These are phyloP conservation scores for Colletotrichum salicis DNA, from an alignment of 2,329 filamentous ascomycete genomes.

Conservation along the genomic window DNA sequence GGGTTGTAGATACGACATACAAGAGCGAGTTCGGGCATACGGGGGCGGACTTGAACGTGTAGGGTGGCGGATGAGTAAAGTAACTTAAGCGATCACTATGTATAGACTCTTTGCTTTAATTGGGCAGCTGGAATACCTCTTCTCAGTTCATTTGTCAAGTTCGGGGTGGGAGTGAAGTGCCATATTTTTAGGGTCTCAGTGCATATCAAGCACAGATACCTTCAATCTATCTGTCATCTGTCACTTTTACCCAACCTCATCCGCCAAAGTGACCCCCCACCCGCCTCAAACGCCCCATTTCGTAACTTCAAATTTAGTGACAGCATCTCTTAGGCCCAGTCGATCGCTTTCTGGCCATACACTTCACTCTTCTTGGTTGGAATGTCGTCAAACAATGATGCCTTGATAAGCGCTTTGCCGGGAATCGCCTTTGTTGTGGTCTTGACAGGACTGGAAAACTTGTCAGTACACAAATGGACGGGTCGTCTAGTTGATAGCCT, in stretches of 20 bases:
- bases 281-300: too few relatives aligned
- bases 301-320: not conserved
- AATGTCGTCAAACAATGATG: slow-evolving; percentile 29
- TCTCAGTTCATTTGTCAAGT: not conserved
- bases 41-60: not conserved
- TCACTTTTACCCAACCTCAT: not conserved
- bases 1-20: slow-evolving; percentile 3
- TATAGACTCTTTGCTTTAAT: not conserved
- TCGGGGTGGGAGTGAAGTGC: not conserved
- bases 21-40: slow-evolving; percentile 6
- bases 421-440: not conserved
- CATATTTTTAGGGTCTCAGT: too few relatives aligned
- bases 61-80: too few relatives aligned
- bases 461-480: not conserved
- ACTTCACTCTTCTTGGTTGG: slow-evolving; percentile 9
- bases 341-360: slow-evolving; percentile 1
- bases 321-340: not conserved
- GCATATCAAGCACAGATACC: too few relatives aligned
- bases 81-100: too few relatives aligned
- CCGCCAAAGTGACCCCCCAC: not conserved
- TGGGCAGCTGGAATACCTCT: not conserved
- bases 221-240: not conserved
- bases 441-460: slow-evolving; percentile 12
- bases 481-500: not conserved
- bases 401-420: slow-evolving; percentile 15